These are phyloP conservation scores for Pleurotus ostreatus DNA, from an alignment of 768 basidiomycete genomes.

Conservation along the genomic window DNA sequence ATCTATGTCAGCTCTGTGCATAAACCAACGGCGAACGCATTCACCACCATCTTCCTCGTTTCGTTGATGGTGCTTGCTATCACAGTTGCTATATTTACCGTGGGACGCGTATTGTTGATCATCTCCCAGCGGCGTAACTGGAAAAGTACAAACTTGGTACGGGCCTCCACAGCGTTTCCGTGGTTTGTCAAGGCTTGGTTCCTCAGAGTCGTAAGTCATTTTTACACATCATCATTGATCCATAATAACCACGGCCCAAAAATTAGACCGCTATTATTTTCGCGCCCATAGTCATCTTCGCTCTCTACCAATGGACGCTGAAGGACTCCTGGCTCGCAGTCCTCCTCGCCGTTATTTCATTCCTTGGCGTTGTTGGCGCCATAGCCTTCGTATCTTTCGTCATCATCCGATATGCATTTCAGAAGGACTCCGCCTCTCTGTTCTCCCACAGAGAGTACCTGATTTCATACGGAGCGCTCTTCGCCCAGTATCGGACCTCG, in stretches of 20 bases:
- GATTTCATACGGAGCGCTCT: slow-evolving; percentile 51
- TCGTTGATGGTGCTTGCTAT: slow-evolving; percentile 67
- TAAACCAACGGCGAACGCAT: slow-evolving; percentile 84
- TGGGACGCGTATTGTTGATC: slow-evolving; percentile 45
- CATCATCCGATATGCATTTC: slow-evolving; percentile 44
- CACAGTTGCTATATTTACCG: slow-evolving; percentile 41
- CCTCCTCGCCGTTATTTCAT: slow-evolving; percentile 68
- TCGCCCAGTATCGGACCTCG: slow-evolving; percentile 59
- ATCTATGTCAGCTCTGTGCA: slow-evolving; percentile 75
- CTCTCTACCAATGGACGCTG: slow-evolving; percentile 89
- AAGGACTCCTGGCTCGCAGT: slow-evolving; percentile 85
- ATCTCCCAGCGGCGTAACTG: slow-evolving; percentile 21
- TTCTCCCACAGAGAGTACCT: slow-evolving; percentile 31
- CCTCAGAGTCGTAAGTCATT: slow-evolving; percentile 58
- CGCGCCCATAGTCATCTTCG: slow-evolving; percentile 71
- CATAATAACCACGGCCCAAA: not conserved
- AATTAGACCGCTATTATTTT: slow-evolving; percentile 56
- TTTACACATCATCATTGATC: not conserved
- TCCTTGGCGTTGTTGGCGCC: slow-evolving; percentile 47
- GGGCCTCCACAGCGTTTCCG: slow-evolving; percentile 30
- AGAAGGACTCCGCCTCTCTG: slow-evolving; percentile 32
- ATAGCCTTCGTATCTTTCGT: slow-evolving; percentile 47
- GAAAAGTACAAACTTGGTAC: not conserved
- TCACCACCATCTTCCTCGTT: slow-evolving; percentile 83
- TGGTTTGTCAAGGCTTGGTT: slow-evolving; percentile 56